Evolutionary conservation across 768 basidiomycete species (phyloP).

Genomic region (Cystobasidium tubakii): DNA sequence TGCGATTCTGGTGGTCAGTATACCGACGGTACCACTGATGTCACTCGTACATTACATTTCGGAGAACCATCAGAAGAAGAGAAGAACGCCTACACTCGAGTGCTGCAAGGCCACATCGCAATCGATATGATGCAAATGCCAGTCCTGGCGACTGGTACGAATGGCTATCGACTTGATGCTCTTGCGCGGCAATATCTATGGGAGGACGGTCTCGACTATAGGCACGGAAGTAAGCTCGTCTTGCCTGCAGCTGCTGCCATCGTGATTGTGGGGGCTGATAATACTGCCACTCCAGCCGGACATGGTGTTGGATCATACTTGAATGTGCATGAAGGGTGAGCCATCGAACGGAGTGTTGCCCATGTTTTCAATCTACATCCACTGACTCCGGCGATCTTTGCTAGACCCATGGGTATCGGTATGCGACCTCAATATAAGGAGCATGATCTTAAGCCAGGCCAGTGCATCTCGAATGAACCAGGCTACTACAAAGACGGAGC

Average conservation of each 20-base stretch:
- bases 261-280: background rate
- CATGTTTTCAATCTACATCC: background rate
- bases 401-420: constrained; percentile 32
- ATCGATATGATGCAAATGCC: constrained; percentile 61
- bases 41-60: constrained; percentile 77
- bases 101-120: constrained; percentile 71
- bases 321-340: constrained; percentile 77
- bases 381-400: background rate
- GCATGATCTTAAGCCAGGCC: constrained; percentile 19
- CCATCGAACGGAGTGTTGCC: constrained; percentile 14
- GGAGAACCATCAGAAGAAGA: constrained; percentile 75
- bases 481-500: constrained; percentile 59
- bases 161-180: constrained; percentile 56
- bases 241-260: too few species aligned
- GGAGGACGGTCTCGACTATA: constrained; percentile 70
- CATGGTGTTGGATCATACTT: constrained; percentile 92
- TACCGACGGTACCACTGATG: constrained; percentile 89
- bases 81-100: constrained; percentile 80
- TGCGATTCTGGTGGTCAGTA: constrained; percentile 86
- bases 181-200: constrained; percentile 73
- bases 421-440: constrained; percentile 29
- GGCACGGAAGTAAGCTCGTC: constrained; percentile 43
- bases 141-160: constrained; percentile 63
- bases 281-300: constrained; percentile 58
- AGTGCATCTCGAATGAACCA: constrained; percentile 30